A percentile compares a stretch with the other conserved stretches of the same genome.
phyloP scores from a whole-genome alignment of 495 filamentous ascomycete genomes.

The Penicillium manginii region DNA sequence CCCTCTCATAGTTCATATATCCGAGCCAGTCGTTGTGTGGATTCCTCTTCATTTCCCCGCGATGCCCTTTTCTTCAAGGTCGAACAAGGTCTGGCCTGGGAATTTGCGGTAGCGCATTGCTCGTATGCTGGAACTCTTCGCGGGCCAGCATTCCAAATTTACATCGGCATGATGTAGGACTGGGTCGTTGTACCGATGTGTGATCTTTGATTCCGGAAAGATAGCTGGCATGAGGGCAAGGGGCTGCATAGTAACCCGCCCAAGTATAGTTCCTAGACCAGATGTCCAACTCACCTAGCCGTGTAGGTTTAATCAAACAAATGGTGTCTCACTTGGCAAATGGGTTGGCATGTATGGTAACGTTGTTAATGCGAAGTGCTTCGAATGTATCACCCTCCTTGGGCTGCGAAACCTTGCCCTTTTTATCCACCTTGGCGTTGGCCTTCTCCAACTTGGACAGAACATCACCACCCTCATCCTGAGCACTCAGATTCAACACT shows the following conservation, averaged over 20 bases:
- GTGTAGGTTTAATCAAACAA: neutral
- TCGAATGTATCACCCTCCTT: slow-evolving; percentile 56
- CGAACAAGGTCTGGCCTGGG: too few species aligned
- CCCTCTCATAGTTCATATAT: too few species aligned
- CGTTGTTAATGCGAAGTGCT: slow-evolving; percentile 66
- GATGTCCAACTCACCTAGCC: neutral
- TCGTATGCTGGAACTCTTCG: too few species aligned
- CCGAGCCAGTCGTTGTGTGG: too few species aligned
- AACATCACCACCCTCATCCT: slow-evolving; percentile 50
- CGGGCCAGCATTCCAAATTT: too few species aligned
- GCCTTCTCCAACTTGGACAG: slow-evolving; percentile 70
- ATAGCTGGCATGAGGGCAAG: too few species aligned
- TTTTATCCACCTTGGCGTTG: slow-evolving; percentile 87
- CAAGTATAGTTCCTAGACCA: neutral
- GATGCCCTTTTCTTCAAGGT: too few species aligned
- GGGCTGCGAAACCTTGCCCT: slow-evolving; percentile 68
- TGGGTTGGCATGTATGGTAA: slow-evolving; percentile 94
- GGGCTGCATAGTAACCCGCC: neutral
- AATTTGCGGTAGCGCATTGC: too few species aligned
- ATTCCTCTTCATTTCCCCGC: too few species aligned
- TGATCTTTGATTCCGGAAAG: too few species aligned
- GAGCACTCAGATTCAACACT: slow-evolving; percentile 56
- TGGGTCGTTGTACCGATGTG: too few species aligned
- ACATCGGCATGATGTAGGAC: too few species aligned
- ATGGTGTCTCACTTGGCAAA: slow-evolving; percentile 64